phyloP scores from a whole-genome alignment of 2,329 filamentous ascomycete species.

The Xylaria digitata region DNA sequence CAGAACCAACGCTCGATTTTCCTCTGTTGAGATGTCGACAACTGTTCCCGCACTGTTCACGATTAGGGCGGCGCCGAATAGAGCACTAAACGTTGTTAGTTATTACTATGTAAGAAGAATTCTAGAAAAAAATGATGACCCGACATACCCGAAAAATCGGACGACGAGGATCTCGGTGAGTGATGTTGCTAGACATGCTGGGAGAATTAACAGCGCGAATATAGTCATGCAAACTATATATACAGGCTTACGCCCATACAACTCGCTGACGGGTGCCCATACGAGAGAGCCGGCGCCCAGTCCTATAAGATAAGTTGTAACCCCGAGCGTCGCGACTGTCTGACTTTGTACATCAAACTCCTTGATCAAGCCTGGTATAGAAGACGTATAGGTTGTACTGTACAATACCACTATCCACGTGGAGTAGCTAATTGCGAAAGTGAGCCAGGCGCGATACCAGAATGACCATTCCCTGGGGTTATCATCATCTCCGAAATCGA shows the following conservation, averaged over 20 bases:
- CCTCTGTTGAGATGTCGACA: constrained; percentile 83
- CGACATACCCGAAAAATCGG: constrained; percentile 74
- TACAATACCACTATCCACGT: constrained; percentile 72
- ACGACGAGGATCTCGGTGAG: constrained; percentile 75
- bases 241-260: constrained; percentile 75
- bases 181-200: constrained; percentile 75
- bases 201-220: constrained; percentile 77
- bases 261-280: constrained; percentile 78
- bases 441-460: constrained; percentile 57
- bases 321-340: constrained; percentile 75
- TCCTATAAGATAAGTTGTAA: constrained; percentile 83
- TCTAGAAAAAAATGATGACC: neutral
- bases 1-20: constrained; percentile 84
- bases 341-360: constrained; percentile 71
- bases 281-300: constrained; percentile 78
- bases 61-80: constrained; percentile 83
- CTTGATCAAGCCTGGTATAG: constrained; percentile 73
- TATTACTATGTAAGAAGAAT: constrained; percentile 30
- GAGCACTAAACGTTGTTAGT: constrained; percentile 56
- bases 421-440: constrained; percentile 59
- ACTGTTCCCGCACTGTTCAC: constrained; percentile 85
- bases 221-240: constrained; percentile 73
- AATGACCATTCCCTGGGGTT: constrained; percentile 78
- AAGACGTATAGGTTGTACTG: constrained; percentile 82
- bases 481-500: constrained; percentile 75